Conservation (phyloP, 2,329 filamentous ascomycete species). For the Cladosporium austrohemisphaericum region DNA sequence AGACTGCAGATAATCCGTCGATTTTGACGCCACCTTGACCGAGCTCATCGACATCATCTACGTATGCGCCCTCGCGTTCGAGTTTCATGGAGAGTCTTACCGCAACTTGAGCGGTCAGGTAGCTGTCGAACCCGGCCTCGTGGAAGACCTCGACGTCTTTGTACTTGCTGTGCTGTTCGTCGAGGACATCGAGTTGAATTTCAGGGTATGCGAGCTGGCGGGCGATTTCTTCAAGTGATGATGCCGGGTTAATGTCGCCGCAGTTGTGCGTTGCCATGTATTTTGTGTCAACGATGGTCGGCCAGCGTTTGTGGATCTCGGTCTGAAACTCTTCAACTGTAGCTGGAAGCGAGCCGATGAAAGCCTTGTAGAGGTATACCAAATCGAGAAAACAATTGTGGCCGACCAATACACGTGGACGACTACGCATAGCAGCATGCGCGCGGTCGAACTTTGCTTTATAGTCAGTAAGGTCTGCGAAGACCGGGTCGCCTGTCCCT, state of each 20-base stretch:
- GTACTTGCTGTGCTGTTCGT: slow-evolving; percentile 41
- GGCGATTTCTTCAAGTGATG: slow-evolving; percentile 48
- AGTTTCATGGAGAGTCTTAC: slow-evolving; percentile 54
- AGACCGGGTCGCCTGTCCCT: slow-evolving; percentile 33
- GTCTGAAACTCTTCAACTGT: slow-evolving; percentile 52
- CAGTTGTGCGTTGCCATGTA: slow-evolving; percentile 58
- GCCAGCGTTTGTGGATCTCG: slow-evolving; percentile 52
- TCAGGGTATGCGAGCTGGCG: slow-evolving; percentile 37
- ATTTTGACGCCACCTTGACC: slow-evolving; percentile 20
- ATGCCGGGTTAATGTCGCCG: slow-evolving; percentile 49
- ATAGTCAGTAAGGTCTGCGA: slow-evolving; percentile 34
- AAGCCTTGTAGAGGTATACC: slow-evolving; percentile 60
- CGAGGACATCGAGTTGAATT: slow-evolving; percentile 42
- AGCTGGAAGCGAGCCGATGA: slow-evolving; percentile 56
- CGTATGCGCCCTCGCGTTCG: slow-evolving; percentile 38
- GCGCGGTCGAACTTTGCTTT: slow-evolving; percentile 39
- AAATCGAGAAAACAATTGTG: slow-evolving; percentile 65
- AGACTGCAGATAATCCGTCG: background rate
- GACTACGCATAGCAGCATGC: slow-evolving; percentile 41
- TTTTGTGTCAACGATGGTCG: slow-evolving; percentile 59
- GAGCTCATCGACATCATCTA: slow-evolving; percentile 22
- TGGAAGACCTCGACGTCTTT: slow-evolving; percentile 43
- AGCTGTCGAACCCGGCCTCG: slow-evolving; percentile 62
- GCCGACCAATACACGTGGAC: slow-evolving; percentile 54
- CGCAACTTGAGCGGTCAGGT: slow-evolving; percentile 57